Conservation (phyloP, 768 basidiomycete genomes). For the Hericium coralloides region DNA sequence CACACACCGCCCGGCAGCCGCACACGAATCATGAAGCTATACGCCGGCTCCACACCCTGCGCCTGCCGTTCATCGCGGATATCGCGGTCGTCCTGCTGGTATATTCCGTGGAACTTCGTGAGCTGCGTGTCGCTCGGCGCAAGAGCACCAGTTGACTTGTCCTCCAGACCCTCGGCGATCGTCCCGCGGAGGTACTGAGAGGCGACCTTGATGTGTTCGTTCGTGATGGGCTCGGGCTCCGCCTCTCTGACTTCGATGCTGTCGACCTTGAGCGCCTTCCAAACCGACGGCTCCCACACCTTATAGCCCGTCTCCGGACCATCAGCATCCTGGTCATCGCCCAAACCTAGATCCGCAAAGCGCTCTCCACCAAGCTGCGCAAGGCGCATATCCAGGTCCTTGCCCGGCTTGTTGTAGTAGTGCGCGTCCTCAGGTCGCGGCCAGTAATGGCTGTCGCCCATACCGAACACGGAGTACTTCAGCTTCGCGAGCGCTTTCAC, state of each 20-base stretch:
- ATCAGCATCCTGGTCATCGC: constrained; percentile 96
- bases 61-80: constrained; percentile 93
- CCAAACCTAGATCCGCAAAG: constrained; percentile 70
- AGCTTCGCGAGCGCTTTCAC: constrained; percentile 55
- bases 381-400: constrained; percentile 79
- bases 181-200: constrained; percentile 91
- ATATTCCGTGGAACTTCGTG: constrained; percentile 97
- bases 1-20: constrained; percentile 97
- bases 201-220: constrained; percentile 99
- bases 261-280: constrained; percentile 94
- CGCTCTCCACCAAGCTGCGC: constrained; percentile 74
- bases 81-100: constrained; percentile 96
- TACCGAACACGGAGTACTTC: constrained; percentile 79
- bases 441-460: constrained; percentile 99
- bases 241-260: constrained; percentile 79
- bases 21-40: constrained; percentile 97
- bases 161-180: constrained; percentile 84
- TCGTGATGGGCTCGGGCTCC: constrained; percentile 95
- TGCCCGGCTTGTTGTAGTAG: constrained; percentile 95
- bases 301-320: constrained; percentile 96
- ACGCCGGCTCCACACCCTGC: constrained; percentile 92
- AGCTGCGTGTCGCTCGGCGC: constrained; percentile 87
- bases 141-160: constrained; percentile 83
- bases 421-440: constrained; percentile 93
- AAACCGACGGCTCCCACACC: constrained; percentile 85